Base-by-base conservation (phyloP, 2,329 filamentous ascomycete species). In the Fusarium azukiicola region DNA sequence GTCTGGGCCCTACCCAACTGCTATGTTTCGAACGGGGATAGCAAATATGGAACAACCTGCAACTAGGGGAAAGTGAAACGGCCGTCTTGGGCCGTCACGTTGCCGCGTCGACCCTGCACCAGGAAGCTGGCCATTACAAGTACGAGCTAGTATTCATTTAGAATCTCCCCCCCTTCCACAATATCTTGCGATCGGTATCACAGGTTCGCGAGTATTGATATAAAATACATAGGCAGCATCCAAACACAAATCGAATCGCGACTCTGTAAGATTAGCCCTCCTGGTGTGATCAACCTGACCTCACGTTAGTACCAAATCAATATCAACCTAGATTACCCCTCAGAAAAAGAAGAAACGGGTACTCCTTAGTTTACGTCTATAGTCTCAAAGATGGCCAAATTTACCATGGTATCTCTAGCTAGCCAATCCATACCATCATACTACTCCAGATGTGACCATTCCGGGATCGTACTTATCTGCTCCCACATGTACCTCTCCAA, bases 401-500 rank as follows among this genome's bases (percentile, higher is more conserved):
- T 50, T 50, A 50, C 21, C 47, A 50, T 50, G 47, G 47, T 13
- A 50, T 23, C 47, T 50, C 47, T 50, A 14, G 47, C 47, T 50
- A 23, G 47, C 47, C 47, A 50, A 50, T 50, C 47, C 47, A 50
- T 23, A 50, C 47, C 47, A 50, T 50, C 47, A 50, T 50, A 50
- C 47, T 23, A 50, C 82, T 92, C 91, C 71, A 93, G 88, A 81
- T 93, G 91, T 19, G 95, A 96, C 97, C 97, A 99, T 89, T 99
- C 97, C 2, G 97, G 97, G 69, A 99, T 96, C 80, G 96, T 95
- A 85, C 96, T 95, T 87, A 99, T 96, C 88, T 97, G 96, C 86
- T 94, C 92, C 96, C 96, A 99, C 97, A 99, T 98, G 85, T 94
- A 98, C 87, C 98, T 98, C 85, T 95, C 98, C 52, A 99, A 90